Base-by-base conservation (phyloP, 345 rosid genomes). In the Abelmoschus esculentus region DNA sequence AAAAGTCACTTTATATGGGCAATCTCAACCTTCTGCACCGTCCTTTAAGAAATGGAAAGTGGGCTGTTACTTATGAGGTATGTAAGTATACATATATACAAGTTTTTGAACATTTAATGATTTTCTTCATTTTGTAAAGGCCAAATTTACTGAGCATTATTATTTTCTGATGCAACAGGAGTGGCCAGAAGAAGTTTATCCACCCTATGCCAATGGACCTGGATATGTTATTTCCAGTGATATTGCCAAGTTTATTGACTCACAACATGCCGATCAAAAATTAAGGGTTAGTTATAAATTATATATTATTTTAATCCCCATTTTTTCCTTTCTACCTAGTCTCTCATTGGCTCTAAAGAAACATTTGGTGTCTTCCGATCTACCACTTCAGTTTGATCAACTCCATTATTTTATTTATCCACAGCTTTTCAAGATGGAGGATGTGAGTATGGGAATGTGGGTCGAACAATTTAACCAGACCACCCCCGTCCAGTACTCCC, bases 361-460 rank as follows among this genome's bases (percentile, higher is more conserved):
- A 71, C 65, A 22, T 64, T 65, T 17, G n/a, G 22, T 52, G 28
- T 34, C 29, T 46, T 38, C 12, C 53, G 8, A 52, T 22, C 49
- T 22, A 7, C 44, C 3, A 63, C 5, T 15, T 18, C 15, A 32
- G 12, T 54, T 15, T 1, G 29, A 38, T 74, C 32, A 59, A 12
- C 32, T 63, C 12, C 13, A 26, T 17, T 47, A n/a, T 75, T 57
- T 28, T 7, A 42, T 53, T 7, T 77, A 70, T 53, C 72, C 70
- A 69, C 89, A 88, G 96, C 87, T 90, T 44, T 95, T 95, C 83
- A 95, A 88, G 88, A 95, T 95, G 99, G 96, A 95, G 83, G 92
- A 95, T 83, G 97, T 91, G 68, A 95, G 97, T 74, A 91, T 95
- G 97, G 97, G 99, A 77, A 80, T 90, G 92, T 95, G 99, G 99